Percentiles rank a stretch among this genome's conserved stretches.
These are phyloP conservation scores for Rutstroemia sp. DNA, from an alignment of 2,329 filamentous ascomycete genomes.

Conservation along the genomic window DNA sequence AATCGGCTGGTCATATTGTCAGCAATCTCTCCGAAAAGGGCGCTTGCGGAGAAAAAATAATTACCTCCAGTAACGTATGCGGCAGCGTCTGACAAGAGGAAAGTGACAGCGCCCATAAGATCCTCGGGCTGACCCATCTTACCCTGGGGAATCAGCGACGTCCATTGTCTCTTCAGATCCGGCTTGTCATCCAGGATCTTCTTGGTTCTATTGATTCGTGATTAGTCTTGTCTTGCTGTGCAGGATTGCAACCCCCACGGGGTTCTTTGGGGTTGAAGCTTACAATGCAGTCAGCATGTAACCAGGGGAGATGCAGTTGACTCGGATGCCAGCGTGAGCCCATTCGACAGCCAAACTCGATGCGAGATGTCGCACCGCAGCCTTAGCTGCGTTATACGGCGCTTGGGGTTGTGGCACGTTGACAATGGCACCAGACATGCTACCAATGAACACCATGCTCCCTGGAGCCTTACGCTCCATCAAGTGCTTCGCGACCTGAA, in stretches of 20 bases:
- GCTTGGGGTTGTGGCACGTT: conserved; percentile 92
- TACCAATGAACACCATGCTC: conserved; percentile 90
- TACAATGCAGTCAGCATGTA: conserved; percentile 95
- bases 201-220: conserved; percentile 56
- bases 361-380: conserved; percentile 82
- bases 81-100: conserved; percentile 50
- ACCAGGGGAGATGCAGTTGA: conserved; percentile 91
- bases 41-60: neutral
- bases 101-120: conserved; percentile 84
- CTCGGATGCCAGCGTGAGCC: conserved; percentile 79
- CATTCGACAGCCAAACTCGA: conserved; percentile 88
- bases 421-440: conserved; percentile 90
- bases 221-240: conserved; percentile 3
- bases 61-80: conserved; percentile 48
- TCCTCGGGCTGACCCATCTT: conserved; percentile 92
- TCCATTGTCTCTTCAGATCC: conserved; percentile 85
- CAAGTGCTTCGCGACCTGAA: conserved; percentile 76
- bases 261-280: conserved; percentile 32
- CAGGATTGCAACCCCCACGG: neutral
- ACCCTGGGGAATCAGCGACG: conserved; percentile 80
- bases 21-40: neutral
- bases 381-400: conserved; percentile 90
- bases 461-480: conserved; percentile 74
- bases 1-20: conserved; percentile 3
- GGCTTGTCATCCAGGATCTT: conserved; percentile 94